Evolutionary conservation across 2,329 filamentous ascomycete genomes (phyloP).

Genomic region (Fonsecaea multimorphosa): DNA sequence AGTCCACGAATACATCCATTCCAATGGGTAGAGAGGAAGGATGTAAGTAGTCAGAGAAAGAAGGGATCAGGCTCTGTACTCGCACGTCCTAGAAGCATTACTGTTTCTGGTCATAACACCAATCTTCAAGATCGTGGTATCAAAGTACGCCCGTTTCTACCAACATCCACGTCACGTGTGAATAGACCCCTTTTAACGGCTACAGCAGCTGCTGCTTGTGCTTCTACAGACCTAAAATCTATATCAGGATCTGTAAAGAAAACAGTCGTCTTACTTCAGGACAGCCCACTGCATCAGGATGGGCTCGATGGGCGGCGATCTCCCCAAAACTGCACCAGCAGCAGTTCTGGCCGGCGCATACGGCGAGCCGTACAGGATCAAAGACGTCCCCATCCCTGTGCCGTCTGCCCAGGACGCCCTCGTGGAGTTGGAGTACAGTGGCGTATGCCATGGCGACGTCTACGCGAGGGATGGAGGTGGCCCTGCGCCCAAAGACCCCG

Average conservation of each 20-base stretch:
- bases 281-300: not conserved
- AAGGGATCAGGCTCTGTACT: not conserved
- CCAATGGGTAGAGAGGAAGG: not conserved
- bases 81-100: not conserved
- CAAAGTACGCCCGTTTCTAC: not conserved
- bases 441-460: constrained; percentile 26
- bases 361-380: constrained; percentile 13
- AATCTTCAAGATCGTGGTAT: not conserved
- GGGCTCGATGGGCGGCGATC: not conserved
- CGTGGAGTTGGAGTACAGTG: constrained; percentile 20
- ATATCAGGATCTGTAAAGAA: not conserved
- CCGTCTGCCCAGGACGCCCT: constrained; percentile 9
- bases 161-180: not conserved
- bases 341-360: constrained; percentile 18
- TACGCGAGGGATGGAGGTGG: constrained; percentile 24
- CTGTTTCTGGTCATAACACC: not conserved
- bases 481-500: constrained; percentile 16
- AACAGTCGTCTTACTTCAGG: not conserved
- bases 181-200: not conserved
- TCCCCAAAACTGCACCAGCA: not conserved
- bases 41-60: not conserved
- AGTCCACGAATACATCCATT: not conserved
- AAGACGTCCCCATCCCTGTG: not conserved
- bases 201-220: not conserved
- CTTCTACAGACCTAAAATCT: not conserved